Percentiles rank a stretch among this genome's conserved stretches.
Evolutionary conservation across 768 basidiomycete genomes (phyloP).

Genomic region (Lactarius trivialis): DNA sequence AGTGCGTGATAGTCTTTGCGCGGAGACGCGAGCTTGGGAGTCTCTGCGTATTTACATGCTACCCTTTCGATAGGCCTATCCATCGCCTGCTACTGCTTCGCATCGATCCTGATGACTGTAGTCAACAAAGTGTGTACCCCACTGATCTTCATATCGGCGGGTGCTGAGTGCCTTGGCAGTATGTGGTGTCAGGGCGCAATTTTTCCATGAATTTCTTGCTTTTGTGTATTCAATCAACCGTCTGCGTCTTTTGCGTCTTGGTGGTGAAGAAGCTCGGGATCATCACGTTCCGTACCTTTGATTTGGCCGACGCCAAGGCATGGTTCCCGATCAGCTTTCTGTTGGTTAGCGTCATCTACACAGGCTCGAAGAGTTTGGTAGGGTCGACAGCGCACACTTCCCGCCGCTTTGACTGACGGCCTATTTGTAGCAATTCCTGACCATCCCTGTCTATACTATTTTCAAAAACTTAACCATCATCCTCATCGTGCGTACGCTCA

Average conservation of each 20-base stretch:
- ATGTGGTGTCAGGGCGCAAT: conserved; percentile 85
- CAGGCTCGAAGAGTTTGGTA: conserved; percentile 94
- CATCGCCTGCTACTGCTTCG: conserved; percentile 82
- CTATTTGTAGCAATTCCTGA: conserved; percentile 77
- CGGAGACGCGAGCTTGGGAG: background rate
- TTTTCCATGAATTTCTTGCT: conserved; percentile 98
- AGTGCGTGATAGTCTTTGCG: conserved; percentile 24
- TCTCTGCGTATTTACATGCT: background rate
- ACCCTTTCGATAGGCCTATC: conserved; percentile 53
- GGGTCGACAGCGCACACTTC: conserved; percentile 28
- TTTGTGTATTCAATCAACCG: conserved; percentile 82
- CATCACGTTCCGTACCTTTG: conserved; percentile 81
- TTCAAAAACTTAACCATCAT: conserved; percentile 99
- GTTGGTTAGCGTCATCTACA: conserved; percentile 93
- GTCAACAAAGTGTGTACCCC: conserved; percentile 74
- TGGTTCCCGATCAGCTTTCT: conserved; percentile 96
- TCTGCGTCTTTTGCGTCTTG: conserved; percentile 76
- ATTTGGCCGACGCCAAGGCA: conserved; percentile 72
- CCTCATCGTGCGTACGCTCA: conserved; percentile 63
- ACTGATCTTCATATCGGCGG: background rate
- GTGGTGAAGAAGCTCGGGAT: conserved; percentile 67
- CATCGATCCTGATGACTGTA: conserved; percentile 94
- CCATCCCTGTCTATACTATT: conserved; percentile 96
- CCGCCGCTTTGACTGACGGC: background rate
- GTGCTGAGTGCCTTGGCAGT: conserved; percentile 40